These are phyloP conservation scores for Solanum ahanhuiri DNA, from an alignment of 257 asterid species.

Conservation along the genomic window DNA sequence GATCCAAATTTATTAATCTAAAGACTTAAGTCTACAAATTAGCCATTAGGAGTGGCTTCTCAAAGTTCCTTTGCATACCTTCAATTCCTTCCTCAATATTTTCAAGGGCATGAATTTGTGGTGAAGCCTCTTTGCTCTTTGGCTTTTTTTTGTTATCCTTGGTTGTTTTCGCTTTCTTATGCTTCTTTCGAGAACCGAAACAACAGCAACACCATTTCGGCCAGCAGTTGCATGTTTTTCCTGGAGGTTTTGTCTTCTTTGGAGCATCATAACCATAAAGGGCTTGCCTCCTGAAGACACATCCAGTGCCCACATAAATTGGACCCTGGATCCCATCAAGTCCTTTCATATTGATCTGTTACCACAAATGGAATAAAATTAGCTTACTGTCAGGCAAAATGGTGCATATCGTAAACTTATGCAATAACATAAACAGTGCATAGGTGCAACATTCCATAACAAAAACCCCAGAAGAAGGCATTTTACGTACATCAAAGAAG, in stretches of 20 bases:
- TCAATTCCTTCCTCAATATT: slow-evolving; percentile 91
- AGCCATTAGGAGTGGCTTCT: neutral
- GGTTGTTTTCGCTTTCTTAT: slow-evolving; percentile 38
- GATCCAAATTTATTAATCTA: neutral
- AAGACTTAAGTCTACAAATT: neutral
- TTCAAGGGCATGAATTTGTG: slow-evolving; percentile 96
- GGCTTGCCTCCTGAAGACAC: slow-evolving; percentile 93
- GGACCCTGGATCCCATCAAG: slow-evolving; percentile 99
- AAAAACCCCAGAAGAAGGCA: neutral
- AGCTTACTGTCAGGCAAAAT: slow-evolving; percentile 5
- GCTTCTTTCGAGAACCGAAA: slow-evolving; percentile 51
- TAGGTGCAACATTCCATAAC: neutral
- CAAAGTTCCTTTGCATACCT: slow-evolving; percentile 36
- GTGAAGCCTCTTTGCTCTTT: slow-evolving; percentile 54
- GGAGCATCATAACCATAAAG: slow-evolving; percentile 94
- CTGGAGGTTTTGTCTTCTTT: slow-evolving; percentile 78
- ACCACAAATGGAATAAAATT: neutral
- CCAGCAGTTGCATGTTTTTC: slow-evolving; percentile 92
- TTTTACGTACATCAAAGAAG: slow-evolving; percentile 72
- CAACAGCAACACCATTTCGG: slow-evolving; percentile 75
- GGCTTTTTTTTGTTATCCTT: slow-evolving; percentile 56
- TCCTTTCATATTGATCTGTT: slow-evolving; percentile 94
- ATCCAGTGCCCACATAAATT: slow-evolving; percentile 92
- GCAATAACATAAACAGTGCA: neutral
- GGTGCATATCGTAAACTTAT: neutral